Evolutionary conservation across 441 rosid species (phyloP), one percentile per base, ranked within the genome.

Genomic region (Euphorbia schlechtendalii): DNA sequence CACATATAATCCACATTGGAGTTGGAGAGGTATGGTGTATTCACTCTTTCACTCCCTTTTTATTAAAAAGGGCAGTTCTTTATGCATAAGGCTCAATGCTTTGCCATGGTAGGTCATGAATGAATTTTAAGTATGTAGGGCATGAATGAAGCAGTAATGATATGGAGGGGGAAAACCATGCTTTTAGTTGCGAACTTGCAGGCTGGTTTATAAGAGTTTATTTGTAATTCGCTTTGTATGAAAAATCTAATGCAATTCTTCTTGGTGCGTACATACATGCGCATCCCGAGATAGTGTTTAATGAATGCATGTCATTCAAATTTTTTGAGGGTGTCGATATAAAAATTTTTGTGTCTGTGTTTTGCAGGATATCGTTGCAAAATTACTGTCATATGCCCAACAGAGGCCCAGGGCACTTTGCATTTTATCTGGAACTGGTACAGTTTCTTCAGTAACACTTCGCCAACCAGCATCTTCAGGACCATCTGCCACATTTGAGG

Each of bases 351-450:
- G 1, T 24, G 36, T 36, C 21, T 70, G 25, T 43, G 28, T 8
- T 54, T 69, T 64, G 71, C 72, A 95, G 99, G 99, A 95, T 63
- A 82, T 94, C 75, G 95, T 89, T 34, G 81, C 86, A 34, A 95
- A 83, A 78, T 60, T 95, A 66, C 63, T 91, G 74, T 73, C 89
- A 8, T 91, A 91, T 69, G 73, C 99, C 11, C 97, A 86, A 67
- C 96, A 87, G 71, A 84, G 99, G 78, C 86, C 96, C 48, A 86
- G 99, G 72, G 99, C 90, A 72, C 76, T 91, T 20, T 89, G 96
- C 81, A 71, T 95, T 74, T 80, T 95, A 84, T 89, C 99, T 46
- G 99, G 97, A 66, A 77, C 83, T 30, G 99, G 99, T 63, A 73
- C 96, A 36, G 83, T 92, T 68, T 91, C 99, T 65, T 84, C 87